Conservation (phyloP, 495 filamentous ascomycete species). For the Penicillium atrosanguineum region DNA sequence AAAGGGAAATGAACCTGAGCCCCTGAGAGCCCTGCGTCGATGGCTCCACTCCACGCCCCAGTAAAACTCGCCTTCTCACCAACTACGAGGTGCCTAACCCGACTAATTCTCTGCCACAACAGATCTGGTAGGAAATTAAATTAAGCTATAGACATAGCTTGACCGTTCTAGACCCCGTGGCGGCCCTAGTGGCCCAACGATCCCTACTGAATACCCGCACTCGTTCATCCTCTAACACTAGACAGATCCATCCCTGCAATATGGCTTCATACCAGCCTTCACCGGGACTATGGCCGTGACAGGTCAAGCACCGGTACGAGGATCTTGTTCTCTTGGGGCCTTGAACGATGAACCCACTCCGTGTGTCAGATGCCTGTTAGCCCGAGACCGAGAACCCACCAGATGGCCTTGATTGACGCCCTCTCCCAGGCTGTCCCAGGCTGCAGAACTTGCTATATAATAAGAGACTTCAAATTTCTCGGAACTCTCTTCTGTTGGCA, state of each 20-base stretch:
- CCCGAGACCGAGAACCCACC: slow-evolving; percentile 1
- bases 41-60: background rate
- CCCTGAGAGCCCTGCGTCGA: slow-evolving; percentile 3
- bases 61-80: background rate
- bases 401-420: slow-evolving; percentile 5
- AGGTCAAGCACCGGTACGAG: slow-evolving; percentile 1
- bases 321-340: background rate
- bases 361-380: slow-evolving; percentile 14
- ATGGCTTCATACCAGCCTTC: slow-evolving; percentile 3
- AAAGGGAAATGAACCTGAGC: slow-evolving; percentile 8
- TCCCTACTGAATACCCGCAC: background rate
- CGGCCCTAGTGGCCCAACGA: slow-evolving; percentile 7
- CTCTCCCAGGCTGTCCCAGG: background rate
- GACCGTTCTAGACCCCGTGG: slow-evolving; percentile 8
- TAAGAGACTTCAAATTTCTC: background rate
- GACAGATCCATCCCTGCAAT: background rate
- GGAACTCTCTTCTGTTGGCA: slow-evolving; percentile 1
- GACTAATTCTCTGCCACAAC: slow-evolving; percentile 1
- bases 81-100: background rate
- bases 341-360: slow-evolving; percentile 13
- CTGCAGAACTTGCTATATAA: slow-evolving; percentile 18
- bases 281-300: slow-evolving; percentile 7
- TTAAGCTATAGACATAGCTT: slow-evolving; percentile 6
- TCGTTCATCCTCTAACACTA: background rate
- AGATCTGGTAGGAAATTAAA: slow-evolving; percentile 3